Percentiles rank a stretch among this genome's conserved stretches.
These are phyloP conservation scores for Diaporthe aspalathi DNA, from an alignment of 2,329 filamentous ascomycete genomes.

Conservation along the genomic window DNA sequence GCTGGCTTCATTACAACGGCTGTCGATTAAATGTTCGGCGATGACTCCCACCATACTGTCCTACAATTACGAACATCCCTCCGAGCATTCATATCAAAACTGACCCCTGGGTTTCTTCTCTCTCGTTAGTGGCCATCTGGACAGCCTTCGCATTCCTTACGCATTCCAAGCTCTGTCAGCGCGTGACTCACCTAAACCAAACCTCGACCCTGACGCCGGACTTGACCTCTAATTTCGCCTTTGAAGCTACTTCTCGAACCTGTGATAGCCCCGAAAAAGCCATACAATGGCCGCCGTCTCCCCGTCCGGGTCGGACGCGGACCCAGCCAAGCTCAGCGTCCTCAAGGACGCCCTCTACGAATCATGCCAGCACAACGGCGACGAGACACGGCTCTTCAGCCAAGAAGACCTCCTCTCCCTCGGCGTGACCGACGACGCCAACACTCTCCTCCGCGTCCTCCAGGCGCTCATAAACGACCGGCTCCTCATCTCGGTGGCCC, in stretches of 20 bases:
- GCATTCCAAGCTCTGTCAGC: not conserved
- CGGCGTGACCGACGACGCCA: constrained; percentile 63
- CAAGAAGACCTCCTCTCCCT: constrained; percentile 40
- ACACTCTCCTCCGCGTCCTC: constrained; percentile 65
- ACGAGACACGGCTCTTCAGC: constrained; percentile 35
- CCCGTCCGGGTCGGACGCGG: constrained; percentile 39
- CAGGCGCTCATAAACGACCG: constrained; percentile 70
- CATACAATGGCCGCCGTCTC: constrained; percentile 30
- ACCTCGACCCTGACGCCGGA: not conserved
- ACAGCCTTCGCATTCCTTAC: not conserved
- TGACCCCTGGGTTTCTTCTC: not conserved
- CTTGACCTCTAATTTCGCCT: not conserved
- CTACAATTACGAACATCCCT: not conserved
- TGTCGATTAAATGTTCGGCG: not conserved
- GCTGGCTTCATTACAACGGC: constrained; percentile 9
- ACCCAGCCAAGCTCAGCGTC: constrained; percentile 57
- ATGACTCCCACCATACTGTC: constrained; percentile 3
- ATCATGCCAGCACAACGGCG: constrained; percentile 50
- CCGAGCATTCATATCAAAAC: not conserved
- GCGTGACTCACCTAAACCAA: constrained; percentile 27
- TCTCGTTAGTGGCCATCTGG: not conserved
- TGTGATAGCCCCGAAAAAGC: not conserved
- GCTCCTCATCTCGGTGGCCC: constrained; percentile 64
- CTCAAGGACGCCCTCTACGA: constrained; percentile 70
- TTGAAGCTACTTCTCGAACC: not conserved